Evolutionary conservation across 2,329 filamentous ascomycete genomes (phyloP), one percentile per base, ranked within the genome.

Genomic region (Fusarium liriodendri): DNA sequence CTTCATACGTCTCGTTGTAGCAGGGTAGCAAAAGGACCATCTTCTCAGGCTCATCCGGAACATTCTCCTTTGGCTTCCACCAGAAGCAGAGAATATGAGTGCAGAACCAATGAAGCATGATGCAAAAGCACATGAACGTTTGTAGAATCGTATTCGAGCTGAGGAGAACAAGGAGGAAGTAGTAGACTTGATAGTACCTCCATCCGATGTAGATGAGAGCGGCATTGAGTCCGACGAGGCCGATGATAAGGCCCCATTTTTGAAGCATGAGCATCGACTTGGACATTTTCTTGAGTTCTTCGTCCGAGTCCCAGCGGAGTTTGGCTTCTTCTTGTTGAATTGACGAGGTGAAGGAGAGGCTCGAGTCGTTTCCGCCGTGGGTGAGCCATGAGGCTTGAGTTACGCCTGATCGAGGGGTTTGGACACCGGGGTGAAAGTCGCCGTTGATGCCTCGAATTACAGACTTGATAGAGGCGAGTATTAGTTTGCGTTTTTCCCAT

Each of bases 1-100:
- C 86, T 6, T 86, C 79, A 8, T 79, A 75, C 0, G 84, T 86
- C 72, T 88, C 85, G 71, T 87, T 87, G 77, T 87, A 88, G 77
- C 86, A 88, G 2, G 86, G 85, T 6, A 87, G 79, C 35, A 87
- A 76, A 33, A 86, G 72, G 3, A 87, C 84, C 79, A 87, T 81
- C 58, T 81, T 81, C 73, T 87, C 85, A 0, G 82, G 83, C 33
- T 79, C 76, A 58, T 84, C 82, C 0, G 84, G 84, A 0, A 79
- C 50, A 6, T 78, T 72, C 16, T 82, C 81, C 61, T 82, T 81
- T 16, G 73, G 74, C n/a, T 71, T 70, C 62, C 75, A 73, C 50
- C 74, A 83, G 4, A 77, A 79, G 59, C 81, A 81, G 20, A 82
- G 62, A 0, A 80, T 60, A 11, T 74, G 77, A 10, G 81, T 83